Conservation (phyloP, 768 basidiomycete genomes). For the Mycena rebaudengoi region DNA sequence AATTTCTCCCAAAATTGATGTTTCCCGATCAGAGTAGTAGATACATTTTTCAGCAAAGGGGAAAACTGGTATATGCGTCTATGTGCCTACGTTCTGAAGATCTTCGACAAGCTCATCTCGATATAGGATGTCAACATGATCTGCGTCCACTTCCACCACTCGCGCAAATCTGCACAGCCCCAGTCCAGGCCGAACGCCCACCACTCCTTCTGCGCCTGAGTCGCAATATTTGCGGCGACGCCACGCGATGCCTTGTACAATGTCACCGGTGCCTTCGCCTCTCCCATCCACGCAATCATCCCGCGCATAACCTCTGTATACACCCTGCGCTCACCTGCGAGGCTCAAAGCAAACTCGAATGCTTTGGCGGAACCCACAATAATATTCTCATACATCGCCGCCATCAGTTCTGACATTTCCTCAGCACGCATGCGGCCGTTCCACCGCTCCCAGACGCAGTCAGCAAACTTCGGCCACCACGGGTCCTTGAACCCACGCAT, state of each 20-base stretch:
- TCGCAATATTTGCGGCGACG: not conserved
- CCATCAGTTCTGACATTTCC: constrained; percentile 9
- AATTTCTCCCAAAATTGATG: too few species aligned
- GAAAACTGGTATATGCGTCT: too few species aligned
- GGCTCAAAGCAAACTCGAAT: constrained; percentile 5
- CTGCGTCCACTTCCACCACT: too few species aligned
- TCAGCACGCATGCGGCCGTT: not conserved
- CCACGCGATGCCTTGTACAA: constrained; percentile 1
- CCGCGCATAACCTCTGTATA: constrained; percentile 1
- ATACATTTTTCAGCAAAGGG: too few species aligned
- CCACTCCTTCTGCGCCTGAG: constrained; percentile 3
- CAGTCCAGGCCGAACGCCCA: constrained; percentile 1
- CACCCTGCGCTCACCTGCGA: not conserved
- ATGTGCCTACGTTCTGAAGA: not conserved
- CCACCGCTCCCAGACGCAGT: not conserved
- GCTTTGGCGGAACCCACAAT: not conserved
- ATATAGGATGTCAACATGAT: too few species aligned
- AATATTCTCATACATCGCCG: not conserved
- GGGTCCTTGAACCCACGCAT: not conserved
- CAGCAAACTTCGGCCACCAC: constrained; percentile 3
- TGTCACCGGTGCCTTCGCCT: constrained; percentile 2
- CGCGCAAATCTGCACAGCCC: not conserved
- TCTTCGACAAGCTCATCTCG: too few species aligned
- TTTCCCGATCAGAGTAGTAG: too few species aligned
- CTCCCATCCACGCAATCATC: constrained; percentile 1